Evolutionary conservation across 169 alveolate species (phyloP).

Genomic region (Cyclospora cayetanensis): DNA sequence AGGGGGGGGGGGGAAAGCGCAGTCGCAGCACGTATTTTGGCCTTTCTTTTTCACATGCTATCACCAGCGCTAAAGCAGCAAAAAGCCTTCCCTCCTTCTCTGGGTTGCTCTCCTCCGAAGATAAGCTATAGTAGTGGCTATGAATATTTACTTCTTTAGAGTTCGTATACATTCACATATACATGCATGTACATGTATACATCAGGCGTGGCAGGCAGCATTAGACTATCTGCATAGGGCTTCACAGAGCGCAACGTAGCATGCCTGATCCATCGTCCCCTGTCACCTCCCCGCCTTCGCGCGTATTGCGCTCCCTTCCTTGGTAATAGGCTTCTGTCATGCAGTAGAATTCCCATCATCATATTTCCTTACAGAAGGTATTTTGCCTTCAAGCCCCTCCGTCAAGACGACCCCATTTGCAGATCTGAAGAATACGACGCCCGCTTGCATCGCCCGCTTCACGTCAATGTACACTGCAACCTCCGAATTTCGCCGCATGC

Average conservation of each 20-base stretch:
- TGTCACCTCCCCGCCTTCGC: not conserved
- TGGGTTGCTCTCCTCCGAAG: no score
- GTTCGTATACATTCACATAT: no score
- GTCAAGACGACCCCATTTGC: conserved; percentile 60
- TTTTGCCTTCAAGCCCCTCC: conserved; percentile 54
- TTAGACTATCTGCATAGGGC: not conserved
- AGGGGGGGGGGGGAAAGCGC: not conserved
- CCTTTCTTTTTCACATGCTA: no score
- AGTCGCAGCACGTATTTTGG: no score
- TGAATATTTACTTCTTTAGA: no score
- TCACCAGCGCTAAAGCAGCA: no score
- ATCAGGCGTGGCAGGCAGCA: no score
- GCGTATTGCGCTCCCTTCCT: not conserved
- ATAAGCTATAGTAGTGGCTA: no score
- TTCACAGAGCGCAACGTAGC: no score
- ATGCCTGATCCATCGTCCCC: not conserved
- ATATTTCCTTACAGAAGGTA: conserved; percentile 33
- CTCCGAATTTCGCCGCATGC: conserved; percentile 56
- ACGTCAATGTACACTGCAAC: conserved; percentile 57
- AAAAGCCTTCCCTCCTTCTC: not conserved
- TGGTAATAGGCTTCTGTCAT: not conserved
- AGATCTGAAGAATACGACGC: conserved; percentile 3
- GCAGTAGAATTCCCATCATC: not conserved
- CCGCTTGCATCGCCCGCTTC: conserved; percentile 43
- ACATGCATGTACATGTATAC: no score